Percentiles rank a stretch among this genome's conserved stretches.
Conservation (phyloP, 345 rosid species). For the Camelina laxa region DNA sequence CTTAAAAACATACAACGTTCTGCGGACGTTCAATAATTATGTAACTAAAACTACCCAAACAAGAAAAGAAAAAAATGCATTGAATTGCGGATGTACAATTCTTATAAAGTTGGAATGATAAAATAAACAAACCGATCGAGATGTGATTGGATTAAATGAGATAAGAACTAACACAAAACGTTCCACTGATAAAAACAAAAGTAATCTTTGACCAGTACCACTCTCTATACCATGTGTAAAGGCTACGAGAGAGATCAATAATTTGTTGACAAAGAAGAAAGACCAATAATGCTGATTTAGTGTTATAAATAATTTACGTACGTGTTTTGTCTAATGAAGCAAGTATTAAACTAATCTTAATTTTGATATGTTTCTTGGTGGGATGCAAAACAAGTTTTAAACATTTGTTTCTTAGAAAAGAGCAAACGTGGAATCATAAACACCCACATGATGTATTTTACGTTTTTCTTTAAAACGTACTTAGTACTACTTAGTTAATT, state of each 20-base stretch:
- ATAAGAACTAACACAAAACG: conserved; percentile 35
- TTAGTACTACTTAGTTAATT: conserved; percentile 17
- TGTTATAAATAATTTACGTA: conserved; percentile 10
- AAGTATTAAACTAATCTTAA: conserved; percentile 39
- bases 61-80: background rate
- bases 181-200: conserved; percentile 22
- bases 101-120: background rate
- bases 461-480: conserved; percentile 14
- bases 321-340: conserved; percentile 46
- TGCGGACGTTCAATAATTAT: background rate
- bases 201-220: conserved; percentile 26
- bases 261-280: conserved; percentile 13
- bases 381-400: conserved; percentile 40
- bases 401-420: conserved; percentile 32
- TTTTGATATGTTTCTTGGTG: conserved; percentile 42
- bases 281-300: conserved; percentile 13
- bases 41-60: background rate
- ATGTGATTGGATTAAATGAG: conserved; percentile 36
- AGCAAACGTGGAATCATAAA: conserved; percentile 43
- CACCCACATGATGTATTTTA: conserved; percentile 36
- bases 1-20: background rate
- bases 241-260: conserved; percentile 7
- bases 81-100: background rate
- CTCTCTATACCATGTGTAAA: conserved; percentile 28
- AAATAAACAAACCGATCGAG: background rate